Evolutionary conservation across 768 basidiomycete species (phyloP).

Genomic region (Collybia sp.): DNA sequence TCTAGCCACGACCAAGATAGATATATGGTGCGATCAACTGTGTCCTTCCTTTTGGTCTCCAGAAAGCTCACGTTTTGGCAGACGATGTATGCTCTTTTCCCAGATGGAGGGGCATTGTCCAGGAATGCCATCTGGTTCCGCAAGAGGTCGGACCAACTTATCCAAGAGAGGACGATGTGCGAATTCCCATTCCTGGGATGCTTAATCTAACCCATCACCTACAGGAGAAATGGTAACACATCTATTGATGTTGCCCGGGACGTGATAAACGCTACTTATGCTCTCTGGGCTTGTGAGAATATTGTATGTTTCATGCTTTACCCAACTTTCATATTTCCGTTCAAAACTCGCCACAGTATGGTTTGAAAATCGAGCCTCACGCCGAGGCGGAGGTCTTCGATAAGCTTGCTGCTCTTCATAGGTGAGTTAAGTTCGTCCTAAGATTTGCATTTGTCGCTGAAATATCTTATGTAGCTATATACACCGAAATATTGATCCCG

Average conservation of each 20-base stretch:
- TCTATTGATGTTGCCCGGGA: constrained; percentile 16
- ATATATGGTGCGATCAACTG: constrained; percentile 10
- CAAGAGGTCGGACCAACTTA: too few relatives aligned
- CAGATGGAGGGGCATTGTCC: constrained; percentile 7
- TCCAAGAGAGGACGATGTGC: too few relatives aligned
- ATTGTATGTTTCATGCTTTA: constrained; percentile 12
- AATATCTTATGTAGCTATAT: constrained; percentile 9
- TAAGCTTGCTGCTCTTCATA: constrained; percentile 13
- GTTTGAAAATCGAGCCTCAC: not conserved
- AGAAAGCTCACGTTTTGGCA: not conserved
- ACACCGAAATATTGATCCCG: constrained; percentile 17
- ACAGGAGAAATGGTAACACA: constrained; percentile 4
- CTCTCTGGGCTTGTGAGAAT: constrained; percentile 20
- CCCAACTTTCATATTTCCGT: not conserved
- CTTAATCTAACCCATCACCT: not conserved
- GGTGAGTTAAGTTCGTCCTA: constrained; percentile 4
- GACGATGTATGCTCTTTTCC: constrained; percentile 15
- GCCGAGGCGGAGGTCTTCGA: constrained; percentile 1
- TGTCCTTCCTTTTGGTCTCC: not conserved
- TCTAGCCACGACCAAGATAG: constrained; percentile 15
- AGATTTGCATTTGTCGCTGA: not conserved
- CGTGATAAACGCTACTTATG: constrained; percentile 20
- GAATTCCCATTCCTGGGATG: too few relatives aligned
- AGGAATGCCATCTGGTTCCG: not conserved
- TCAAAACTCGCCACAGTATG: constrained; percentile 4